Evolutionary conservation across 1,139 yeast species (phyloP), one percentile per base, ranked within the genome.

Genomic region (Hyphopichia buzzinii): DNA sequence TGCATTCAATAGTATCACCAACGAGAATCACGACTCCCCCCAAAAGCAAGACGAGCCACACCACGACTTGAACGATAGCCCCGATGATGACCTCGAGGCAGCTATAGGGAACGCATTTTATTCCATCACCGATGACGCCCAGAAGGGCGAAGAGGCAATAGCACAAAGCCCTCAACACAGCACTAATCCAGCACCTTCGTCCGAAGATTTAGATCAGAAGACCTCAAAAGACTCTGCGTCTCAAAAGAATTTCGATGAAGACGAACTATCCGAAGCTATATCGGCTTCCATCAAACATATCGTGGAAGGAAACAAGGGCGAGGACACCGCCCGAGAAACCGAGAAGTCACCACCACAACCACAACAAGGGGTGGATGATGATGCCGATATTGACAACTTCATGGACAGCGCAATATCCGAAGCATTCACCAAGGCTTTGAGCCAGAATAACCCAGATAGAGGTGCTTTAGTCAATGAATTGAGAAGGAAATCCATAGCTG

Each of bases 371-470:
- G 4, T 4, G 4, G 6, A n/a, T 10, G 7, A 19, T 6, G 39
- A 36, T 8, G 43, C 34, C 2, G 37, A 41, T 12, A 55, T 50
- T 13, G 61, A 52, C 36, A 43, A 47, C 12, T 51, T 49, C 26
- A 54, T 61, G 48, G 62, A 60, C 36, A 55, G 48, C 44, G 67
- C 62, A 11, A 64, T 64, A 16, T 52, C 62, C 3, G 64, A 55
- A 38, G 70, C 72, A 1, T 62, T 65, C 42, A 57, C 55, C 31
- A 50, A 65, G 1, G 65, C 63, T 3, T 44, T 56, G 44, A 25
- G 29, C n/a, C 34, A 33, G 19, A 34, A 31, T n/a, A 25, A 32
- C 29, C 10, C 23, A 29, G 12, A 15, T 19, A 11, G 10, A 12
- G 15, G 7, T n/a, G n/a, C 24, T 17, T 8, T 31, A 7, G 13